Evolutionary conservation across 2,329 filamentous ascomycete genomes (phyloP).

Genomic region (Pyrenophora teres): DNA sequence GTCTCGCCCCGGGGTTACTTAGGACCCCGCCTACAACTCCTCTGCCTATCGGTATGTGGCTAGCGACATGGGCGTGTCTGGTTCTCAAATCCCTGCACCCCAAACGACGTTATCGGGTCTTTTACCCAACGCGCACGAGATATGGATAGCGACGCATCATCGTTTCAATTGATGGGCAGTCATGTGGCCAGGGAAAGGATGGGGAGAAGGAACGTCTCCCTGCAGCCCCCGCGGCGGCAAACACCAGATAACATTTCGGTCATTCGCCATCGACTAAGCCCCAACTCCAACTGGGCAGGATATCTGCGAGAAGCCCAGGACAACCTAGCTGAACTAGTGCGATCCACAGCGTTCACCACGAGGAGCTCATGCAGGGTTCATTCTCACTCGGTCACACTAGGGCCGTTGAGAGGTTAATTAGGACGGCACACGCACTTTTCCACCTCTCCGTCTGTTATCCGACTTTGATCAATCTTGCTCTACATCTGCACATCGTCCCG

Average conservation of each 20-base stretch:
- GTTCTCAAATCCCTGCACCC: slow-evolving; percentile 7
- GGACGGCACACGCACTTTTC: slow-evolving; percentile 24
- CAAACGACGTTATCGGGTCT: slow-evolving; percentile 10
- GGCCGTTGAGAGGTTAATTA: slow-evolving; percentile 27
- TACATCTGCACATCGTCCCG: slow-evolving; percentile 7
- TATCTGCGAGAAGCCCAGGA: slow-evolving; percentile 14
- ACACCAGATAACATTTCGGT: slow-evolving; percentile 3
- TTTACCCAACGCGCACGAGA: slow-evolving; percentile 7
- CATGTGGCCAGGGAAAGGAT: background rate
- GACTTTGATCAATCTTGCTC: slow-evolving; percentile 9
- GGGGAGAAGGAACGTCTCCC: background rate
- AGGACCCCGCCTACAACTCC: slow-evolving; percentile 1
- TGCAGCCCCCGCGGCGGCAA: slow-evolving; percentile 6
- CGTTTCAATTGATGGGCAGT: background rate
- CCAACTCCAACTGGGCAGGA: slow-evolving; percentile 9
- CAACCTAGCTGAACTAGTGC: slow-evolving; percentile 14
- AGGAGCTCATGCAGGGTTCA: slow-evolving; percentile 15
- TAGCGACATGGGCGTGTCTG: background rate
- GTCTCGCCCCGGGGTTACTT: background rate
- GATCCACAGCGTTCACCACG: slow-evolving; percentile 12
- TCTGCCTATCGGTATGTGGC: background rate
- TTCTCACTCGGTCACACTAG: slow-evolving; percentile 25
- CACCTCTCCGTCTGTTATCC: slow-evolving; percentile 13
- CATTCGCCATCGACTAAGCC: slow-evolving; percentile 14
- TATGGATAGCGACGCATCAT: slow-evolving; percentile 1